Evolutionary conservation across 768 basidiomycete species (phyloP).

Genomic region (Podaxis sp.): DNA sequence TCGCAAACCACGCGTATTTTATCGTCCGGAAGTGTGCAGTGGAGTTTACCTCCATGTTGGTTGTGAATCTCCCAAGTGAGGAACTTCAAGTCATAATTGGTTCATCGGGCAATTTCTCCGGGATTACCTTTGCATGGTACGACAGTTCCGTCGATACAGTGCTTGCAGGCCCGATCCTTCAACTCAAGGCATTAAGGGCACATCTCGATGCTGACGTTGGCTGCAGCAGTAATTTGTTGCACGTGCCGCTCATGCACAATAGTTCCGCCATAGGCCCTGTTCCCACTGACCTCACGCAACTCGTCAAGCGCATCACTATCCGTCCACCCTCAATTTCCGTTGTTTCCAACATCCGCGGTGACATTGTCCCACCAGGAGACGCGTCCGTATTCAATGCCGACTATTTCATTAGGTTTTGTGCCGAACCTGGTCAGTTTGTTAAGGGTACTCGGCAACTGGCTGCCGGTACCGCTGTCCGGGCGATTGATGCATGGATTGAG

Average conservation of each 20-base stretch:
- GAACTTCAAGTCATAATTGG: constrained; percentile 31
- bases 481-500: constrained; percentile 52
- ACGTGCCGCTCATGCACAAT: constrained; percentile 62
- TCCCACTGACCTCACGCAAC: constrained; percentile 36
- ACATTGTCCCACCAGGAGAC: constrained; percentile 50
- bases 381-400: constrained; percentile 36
- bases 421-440: constrained; percentile 52
- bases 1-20: constrained; percentile 54
- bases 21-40: constrained; percentile 45
- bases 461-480: constrained; percentile 19
- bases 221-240: constrained; percentile 39
- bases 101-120: constrained; percentile 26
- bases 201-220: constrained; percentile 30
- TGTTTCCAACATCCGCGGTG: constrained; percentile 56
- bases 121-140: constrained; percentile 51
- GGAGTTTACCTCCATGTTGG: constrained; percentile 55
- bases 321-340: constrained; percentile 52
- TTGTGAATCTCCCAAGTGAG: constrained; percentile 36
- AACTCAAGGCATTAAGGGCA: constrained; percentile 36
- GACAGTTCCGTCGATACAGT: constrained; percentile 58
- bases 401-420: constrained; percentile 60
- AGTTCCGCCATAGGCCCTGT: constrained; percentile 58
- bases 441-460: constrained; percentile 40
- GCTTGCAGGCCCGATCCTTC: constrained; percentile 47
- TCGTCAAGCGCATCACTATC: constrained; percentile 33